phyloP scores from a whole-genome alignment of 176 grass and related monocot species.

The Hordeum marinum region DNA sequence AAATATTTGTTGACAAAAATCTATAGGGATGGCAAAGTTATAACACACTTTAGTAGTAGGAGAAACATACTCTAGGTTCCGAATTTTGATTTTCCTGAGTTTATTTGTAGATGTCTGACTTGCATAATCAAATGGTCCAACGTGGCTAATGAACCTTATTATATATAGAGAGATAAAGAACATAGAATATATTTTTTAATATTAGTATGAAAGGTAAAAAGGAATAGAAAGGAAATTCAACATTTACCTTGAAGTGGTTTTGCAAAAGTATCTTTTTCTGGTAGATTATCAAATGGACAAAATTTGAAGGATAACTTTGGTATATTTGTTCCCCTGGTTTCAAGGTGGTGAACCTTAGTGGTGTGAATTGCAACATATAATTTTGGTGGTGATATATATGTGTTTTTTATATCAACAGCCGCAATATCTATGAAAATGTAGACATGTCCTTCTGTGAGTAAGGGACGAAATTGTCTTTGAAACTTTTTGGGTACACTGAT shows the following conservation, averaged over 20 bases:
- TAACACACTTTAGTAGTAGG: no score
- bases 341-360: neutral
- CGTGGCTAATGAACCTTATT: neutral
- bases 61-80: no score
- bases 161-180: neutral
- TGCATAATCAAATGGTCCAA: neutral
- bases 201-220: neutral
- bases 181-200: neutral
- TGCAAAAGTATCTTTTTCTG: neutral
- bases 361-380: neutral
- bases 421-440: neutral
- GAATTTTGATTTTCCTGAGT: neutral
- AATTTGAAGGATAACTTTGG: neutral
- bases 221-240: neutral
- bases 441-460: neutral
- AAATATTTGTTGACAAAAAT: no score
- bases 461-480: neutral
- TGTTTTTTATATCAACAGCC: neutral
- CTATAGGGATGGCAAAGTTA: no score
- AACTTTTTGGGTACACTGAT: neutral
- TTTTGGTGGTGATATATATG: neutral
- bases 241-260: neutral
- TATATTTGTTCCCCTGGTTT: neutral
- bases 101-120: neutral
- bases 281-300: neutral